Evolutionary conservation across 108 stramenopile species (phyloP), one percentile per base, ranked within the genome.

Genomic region (Seminavis robusta): DNA sequence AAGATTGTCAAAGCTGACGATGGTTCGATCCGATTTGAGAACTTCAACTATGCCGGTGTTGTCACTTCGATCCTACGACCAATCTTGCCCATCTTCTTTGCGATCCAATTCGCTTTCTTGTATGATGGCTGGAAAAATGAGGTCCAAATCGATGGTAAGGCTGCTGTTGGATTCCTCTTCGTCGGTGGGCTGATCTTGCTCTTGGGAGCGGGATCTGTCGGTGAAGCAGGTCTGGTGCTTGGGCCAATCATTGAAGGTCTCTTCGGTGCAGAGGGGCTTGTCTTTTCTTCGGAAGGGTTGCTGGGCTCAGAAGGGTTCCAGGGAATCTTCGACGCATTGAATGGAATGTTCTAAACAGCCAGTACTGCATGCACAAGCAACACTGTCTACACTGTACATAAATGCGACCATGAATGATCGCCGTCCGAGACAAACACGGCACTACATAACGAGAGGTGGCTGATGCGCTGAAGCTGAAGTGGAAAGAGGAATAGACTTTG

Each of bases 41-140:
- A 88, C 50, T 79, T 74, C 51, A 81, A 80, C 66, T 82, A 81
- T 64, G 84, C 82, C 10, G 83, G 83, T 16, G 55, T 94, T 52
- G 77, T 94, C 33, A 94, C 92, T 9, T 62, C 58, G 23, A 50
- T 86, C 28, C 52, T 94, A 50, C 85, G 84, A 60, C 88, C 86
- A 5, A 76, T 86, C 17, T 74, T 94, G 1, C 86, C 86, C 9
- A 25, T 84, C 33, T 81, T 94, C 59, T 90, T 94, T 59, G 69
- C 26, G 31, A 54, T 76, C 34, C 88, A 94, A 51, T 90, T 94
- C 80, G 80, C 75, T 68, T 90, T 85, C 61, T 73, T 89, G 50
- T 90, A 88, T 67, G 79, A 74, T 36, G 84, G 84, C 37, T 85
- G 65, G 65, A 54, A 52, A 51, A 85, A 81, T 56, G 52, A 73